A percentile compares a stretch with the other conserved stretches of the same genome.
Evolutionary conservation across 163 green algal species (phyloP).

Genomic region (Chlorella variabilis): DNA sequence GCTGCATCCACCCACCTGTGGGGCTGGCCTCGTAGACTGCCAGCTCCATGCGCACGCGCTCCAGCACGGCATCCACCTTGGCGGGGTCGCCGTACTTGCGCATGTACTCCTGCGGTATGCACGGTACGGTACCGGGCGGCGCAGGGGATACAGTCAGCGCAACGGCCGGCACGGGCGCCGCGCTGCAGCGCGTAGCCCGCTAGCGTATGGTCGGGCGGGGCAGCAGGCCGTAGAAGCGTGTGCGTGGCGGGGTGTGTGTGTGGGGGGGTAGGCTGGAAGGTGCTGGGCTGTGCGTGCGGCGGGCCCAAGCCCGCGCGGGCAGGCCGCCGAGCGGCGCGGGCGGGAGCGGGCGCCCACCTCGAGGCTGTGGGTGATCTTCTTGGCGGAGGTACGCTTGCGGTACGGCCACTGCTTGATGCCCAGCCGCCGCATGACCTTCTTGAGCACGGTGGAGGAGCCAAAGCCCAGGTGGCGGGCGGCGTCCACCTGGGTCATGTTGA

Average conservation of each 20-base stretch:
- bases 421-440: conserved; percentile 36
- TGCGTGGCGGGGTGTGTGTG: too few relatives aligned
- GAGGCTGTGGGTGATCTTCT: conserved; percentile 39
- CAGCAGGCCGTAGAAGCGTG: too few relatives aligned
- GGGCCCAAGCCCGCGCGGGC: too few relatives aligned
- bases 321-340: too few relatives aligned
- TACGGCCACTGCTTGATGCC: conserved; percentile 42
- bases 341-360: conserved; percentile 22
- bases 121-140: too few relatives aligned
- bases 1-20: conserved; percentile 26
- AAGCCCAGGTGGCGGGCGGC: conserved; percentile 31
- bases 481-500: conserved; percentile 38
- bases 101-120: conserved; percentile 32
- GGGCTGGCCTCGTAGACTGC: conserved; percentile 33
- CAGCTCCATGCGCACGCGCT: conserved; percentile 35
- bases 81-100: conserved; percentile 37
- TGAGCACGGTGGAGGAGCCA: conserved; percentile 33
- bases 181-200: too few relatives aligned
- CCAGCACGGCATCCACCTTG: conserved; percentile 37
- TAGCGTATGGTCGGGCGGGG: too few relatives aligned
- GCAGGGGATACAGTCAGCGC: too few relatives aligned
- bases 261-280: not conserved
- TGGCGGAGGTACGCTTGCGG: conserved; percentile 36
- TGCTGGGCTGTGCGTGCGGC: too few relatives aligned
- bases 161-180: too few relatives aligned